A percentile compares a stretch with the other conserved stretches of the same genome.
Evolutionary conservation across 306 rosid species (phyloP).

Genomic region (Begonia loranthoides): DNA sequence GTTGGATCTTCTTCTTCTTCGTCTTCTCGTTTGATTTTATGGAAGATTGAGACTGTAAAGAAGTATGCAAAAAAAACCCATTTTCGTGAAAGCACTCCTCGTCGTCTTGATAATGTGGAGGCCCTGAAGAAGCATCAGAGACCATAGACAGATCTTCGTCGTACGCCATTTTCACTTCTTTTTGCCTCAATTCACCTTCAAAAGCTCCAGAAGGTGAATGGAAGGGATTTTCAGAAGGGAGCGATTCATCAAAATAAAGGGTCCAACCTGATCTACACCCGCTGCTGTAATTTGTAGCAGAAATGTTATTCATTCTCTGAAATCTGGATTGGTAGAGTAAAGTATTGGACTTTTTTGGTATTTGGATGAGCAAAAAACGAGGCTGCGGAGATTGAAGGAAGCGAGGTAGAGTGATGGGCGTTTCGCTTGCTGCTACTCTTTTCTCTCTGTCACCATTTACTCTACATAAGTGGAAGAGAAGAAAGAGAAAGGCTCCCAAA

Average conservation of each 20-base stretch:
- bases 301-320: neutral
- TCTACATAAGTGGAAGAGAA: too few relatives aligned
- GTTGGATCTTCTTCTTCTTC: constrained; percentile 18
- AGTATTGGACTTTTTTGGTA: too few relatives aligned
- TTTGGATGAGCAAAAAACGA: too few relatives aligned
- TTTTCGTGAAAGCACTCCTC: constrained; percentile 27
- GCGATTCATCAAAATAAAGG: neutral
- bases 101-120: constrained; percentile 48
- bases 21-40: constrained; percentile 20
- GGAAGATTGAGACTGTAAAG: constrained; percentile 15
- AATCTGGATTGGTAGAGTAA: too few relatives aligned
- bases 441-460: too few relatives aligned
- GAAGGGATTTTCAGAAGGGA: neutral
- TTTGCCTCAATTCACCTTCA: neutral
- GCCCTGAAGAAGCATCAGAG: constrained; percentile 91
- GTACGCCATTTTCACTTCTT: constrained; percentile 8
- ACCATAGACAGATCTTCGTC: constrained; percentile 66
- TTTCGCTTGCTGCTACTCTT: too few relatives aligned
- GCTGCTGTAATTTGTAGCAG: neutral
- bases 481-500: too few relatives aligned
- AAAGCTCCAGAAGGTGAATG: too few relatives aligned
- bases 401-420: too few relatives aligned
- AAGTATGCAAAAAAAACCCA: constrained; percentile 14
- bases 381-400: too few relatives aligned
- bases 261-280: constrained; percentile 1